Percentiles rank a stretch among this genome's conserved stretches.
Evolutionary conservation across 345 rosid genomes (phyloP).

Genomic region (Mercurialis annua): DNA sequence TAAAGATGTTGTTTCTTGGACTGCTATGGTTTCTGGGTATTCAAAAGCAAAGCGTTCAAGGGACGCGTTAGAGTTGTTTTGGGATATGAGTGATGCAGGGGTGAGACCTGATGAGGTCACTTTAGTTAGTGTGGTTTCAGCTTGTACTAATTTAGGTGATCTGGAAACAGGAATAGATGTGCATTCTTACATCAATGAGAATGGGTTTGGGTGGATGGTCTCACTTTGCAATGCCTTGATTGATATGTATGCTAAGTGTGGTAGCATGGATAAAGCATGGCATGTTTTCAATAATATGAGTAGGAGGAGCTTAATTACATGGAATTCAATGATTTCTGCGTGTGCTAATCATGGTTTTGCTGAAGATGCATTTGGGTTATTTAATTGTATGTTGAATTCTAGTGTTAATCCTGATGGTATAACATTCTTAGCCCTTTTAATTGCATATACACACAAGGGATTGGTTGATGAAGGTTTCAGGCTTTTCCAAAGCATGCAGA

Average conservation of each 20-base stretch:
- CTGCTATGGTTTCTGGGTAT: slow-evolving; percentile 28
- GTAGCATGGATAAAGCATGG: slow-evolving; percentile 28
- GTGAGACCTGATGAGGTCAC: slow-evolving; percentile 31
- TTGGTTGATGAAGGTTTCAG: slow-evolving; percentile 34
- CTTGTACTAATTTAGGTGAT: slow-evolving; percentile 19
- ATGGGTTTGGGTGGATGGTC: slow-evolving; percentile 33
- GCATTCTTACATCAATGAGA: slow-evolving; percentile 27
- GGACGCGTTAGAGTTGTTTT: slow-evolving; percentile 25
- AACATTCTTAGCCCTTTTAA: slow-evolving; percentile 29
- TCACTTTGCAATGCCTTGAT: slow-evolving; percentile 38
- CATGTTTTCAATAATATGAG: slow-evolving; percentile 29
- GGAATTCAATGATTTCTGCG: slow-evolving; percentile 38
- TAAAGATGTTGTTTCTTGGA: slow-evolving; percentile 33
- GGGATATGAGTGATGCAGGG: slow-evolving; percentile 15
- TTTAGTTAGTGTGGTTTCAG: slow-evolving; percentile 27
- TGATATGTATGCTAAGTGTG: slow-evolving; percentile 38
- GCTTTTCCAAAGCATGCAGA: slow-evolving; percentile 21
- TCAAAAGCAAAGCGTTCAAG: slow-evolving; percentile 16
- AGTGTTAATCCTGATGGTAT: slow-evolving; percentile 26
- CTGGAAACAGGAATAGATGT: slow-evolving; percentile 20
- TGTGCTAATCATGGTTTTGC: slow-evolving; percentile 28
- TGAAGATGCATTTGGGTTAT: slow-evolving; percentile 23
- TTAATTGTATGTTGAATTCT: slow-evolving; percentile 20
- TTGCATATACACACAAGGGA: slow-evolving; percentile 24
- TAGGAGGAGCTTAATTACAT: slow-evolving; percentile 32